Percentiles rank a stretch among this genome's conserved stretches.
Conservation (phyloP, 495 filamentous ascomycete genomes). For the Articulospora tetracladia region DNA sequence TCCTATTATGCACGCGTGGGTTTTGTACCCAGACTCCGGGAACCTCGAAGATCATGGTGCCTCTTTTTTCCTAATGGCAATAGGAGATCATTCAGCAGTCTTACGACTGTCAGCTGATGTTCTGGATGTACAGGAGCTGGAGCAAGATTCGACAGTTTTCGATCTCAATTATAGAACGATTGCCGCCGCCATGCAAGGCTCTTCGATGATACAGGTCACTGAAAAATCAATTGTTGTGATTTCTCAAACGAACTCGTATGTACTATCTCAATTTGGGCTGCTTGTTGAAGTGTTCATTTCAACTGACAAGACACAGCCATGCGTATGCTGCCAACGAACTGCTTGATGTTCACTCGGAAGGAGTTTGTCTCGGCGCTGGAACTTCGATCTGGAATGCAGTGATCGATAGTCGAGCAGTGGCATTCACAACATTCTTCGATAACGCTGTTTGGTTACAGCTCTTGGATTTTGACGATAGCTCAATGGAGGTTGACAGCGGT, state of each 20-base stretch:
- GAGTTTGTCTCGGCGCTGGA: slow-evolving; percentile 2
- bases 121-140: slow-evolving; percentile 27
- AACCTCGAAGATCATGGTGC: slow-evolving; percentile 1
- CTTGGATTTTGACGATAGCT: not conserved
- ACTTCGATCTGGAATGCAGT: slow-evolving; percentile 7
- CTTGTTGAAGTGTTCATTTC: not conserved
- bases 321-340: not conserved
- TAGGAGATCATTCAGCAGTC: slow-evolving; percentile 39
- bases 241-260: slow-evolving; percentile 9
- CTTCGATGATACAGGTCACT: slow-evolving; percentile 21
- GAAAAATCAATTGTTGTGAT: slow-evolving; percentile 18
- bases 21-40: slow-evolving; percentile 20
- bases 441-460: slow-evolving; percentile 10
- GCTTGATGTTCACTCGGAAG: not conserved
- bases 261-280: not conserved
- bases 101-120: slow-evolving; percentile 37
- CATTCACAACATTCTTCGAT: slow-evolving; percentile 11
- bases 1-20: slow-evolving; percentile 28
- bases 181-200: slow-evolving; percentile 6
- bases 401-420: slow-evolving; percentile 3
- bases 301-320: not conserved
- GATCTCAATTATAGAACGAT: slow-evolving; percentile 24
- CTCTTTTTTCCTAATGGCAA: slow-evolving; percentile 40
- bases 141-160: slow-evolving; percentile 15
- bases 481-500: not conserved